phyloP scores from a whole-genome alignment of 441 rosid genomes.

The California macrophylla region DNA sequence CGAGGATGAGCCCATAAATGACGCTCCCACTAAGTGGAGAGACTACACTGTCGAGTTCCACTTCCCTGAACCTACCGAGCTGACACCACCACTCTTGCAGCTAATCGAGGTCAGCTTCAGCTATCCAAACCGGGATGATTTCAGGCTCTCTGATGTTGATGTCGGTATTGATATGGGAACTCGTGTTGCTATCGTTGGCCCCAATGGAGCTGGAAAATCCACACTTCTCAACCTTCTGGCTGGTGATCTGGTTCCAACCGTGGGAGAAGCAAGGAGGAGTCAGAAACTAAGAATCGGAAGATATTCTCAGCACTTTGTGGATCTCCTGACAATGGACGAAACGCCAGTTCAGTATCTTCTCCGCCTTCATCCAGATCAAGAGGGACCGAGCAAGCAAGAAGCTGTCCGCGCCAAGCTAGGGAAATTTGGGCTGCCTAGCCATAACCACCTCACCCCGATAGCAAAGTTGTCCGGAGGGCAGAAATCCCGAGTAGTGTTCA shows the following conservation, averaged over 20 bases:
- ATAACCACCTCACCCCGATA: conserved; percentile 74
- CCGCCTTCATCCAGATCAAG: conserved; percentile 87
- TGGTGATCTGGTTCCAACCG: conserved; percentile 66
- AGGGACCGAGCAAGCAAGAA: conserved; percentile 78
- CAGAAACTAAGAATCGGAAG: conserved; percentile 80
- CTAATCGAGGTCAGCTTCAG: conserved; percentile 73
- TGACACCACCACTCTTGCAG: conserved; percentile 85
- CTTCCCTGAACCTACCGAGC: conserved; percentile 90
- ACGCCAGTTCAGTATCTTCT: conserved; percentile 90
- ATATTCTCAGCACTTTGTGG: conserved; percentile 87
- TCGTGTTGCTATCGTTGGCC: conserved; percentile 83
- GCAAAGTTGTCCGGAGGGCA: conserved; percentile 82
- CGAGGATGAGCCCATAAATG: conserved; percentile 55
- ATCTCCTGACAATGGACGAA: conserved; percentile 80
- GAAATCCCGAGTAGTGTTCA: conserved; percentile 76
- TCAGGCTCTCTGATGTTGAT: conserved; percentile 63
- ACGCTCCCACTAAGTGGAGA: conserved; percentile 75
- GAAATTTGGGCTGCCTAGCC: conserved; percentile 77
- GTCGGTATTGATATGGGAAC: conserved; percentile 96
- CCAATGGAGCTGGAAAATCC: conserved; percentile 89
- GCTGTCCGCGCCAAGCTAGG: conserved; percentile 89
- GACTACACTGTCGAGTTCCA: conserved; percentile 83
- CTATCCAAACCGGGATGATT: conserved; percentile 70
- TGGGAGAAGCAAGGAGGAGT: conserved; percentile 75
- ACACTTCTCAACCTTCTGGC: conserved; percentile 81